A percentile compares a stretch with the other conserved stretches of the same genome.
These are phyloP conservation scores for Debaryomyces psychrophilus DNA, from an alignment of 1,139 yeast genomes.

Conservation along the genomic window DNA sequence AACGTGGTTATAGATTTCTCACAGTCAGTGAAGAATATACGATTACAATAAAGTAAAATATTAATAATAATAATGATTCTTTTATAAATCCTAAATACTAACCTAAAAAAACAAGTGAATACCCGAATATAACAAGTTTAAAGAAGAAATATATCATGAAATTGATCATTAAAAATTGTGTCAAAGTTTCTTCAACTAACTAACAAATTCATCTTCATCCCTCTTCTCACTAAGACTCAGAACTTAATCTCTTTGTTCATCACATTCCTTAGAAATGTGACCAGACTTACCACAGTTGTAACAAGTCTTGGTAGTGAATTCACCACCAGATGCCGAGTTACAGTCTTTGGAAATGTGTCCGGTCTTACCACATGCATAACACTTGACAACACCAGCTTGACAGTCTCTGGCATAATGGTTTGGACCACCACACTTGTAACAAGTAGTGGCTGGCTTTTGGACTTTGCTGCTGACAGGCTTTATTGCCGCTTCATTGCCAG, in stretches of 20 bases:
- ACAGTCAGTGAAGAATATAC: conserved; percentile 46
- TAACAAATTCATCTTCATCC: conserved; percentile 8
- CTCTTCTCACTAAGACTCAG: conserved; percentile 1
- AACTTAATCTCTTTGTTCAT: conserved; percentile 12
- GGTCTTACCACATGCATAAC: conserved; percentile 89
- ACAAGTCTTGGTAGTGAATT: conserved; percentile 49
- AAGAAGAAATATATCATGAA: conserved; percentile 8
- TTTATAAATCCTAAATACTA: conserved; percentile 11
- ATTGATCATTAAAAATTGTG: conserved; percentile 7
- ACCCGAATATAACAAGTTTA: conserved; percentile 7
- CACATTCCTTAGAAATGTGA: conserved; percentile 42
- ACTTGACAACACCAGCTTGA: conserved; percentile 72
- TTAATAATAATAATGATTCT: conserved; percentile 18
- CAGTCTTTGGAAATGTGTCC: conserved; percentile 92
- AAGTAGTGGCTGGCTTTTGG: conserved; percentile 54
- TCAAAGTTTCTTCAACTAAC: conserved; percentile 4
- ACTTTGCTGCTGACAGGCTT: conserved; percentile 27
- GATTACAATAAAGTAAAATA: not conserved
- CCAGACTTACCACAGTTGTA: conserved; percentile 46
- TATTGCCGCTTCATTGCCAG: conserved; percentile 24
- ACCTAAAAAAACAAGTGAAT: conserved; percentile 7
- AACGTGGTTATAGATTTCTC: conserved; percentile 70
- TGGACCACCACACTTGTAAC: conserved; percentile 93
- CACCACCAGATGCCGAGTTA: conserved; percentile 49
- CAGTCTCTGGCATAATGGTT: conserved; percentile 93